Base-by-base conservation (phyloP, 768 basidiomycete species). In the Kondoa malvinella region DNA sequence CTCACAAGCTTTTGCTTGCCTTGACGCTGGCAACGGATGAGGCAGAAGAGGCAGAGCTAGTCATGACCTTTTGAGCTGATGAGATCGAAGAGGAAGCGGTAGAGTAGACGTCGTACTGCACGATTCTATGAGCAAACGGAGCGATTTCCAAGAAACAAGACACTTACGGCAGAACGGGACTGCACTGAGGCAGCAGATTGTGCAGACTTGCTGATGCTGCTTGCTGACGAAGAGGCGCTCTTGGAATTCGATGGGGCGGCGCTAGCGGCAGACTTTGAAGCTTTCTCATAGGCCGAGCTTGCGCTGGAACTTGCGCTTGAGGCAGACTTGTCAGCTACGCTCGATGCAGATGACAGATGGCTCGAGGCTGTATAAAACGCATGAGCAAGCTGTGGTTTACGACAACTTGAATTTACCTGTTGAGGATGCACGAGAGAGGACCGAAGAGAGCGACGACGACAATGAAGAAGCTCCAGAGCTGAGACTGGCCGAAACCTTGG, bases 231-330 rank as follows among this genome's bases (percentile, higher is more conserved):
- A 14, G 61, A 65, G 33, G 74, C 75, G 2, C 72, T 72, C 61
- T 72, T 71, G 16, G 66, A 69, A 63, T 71, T 67, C 56, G 72
- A 72, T 1, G 69, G 61, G 25, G 66, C 69, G n/a, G 72, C 74
- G 3, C 71, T 71, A 14, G 66, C 65, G 34, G 74, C 75, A 4
- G 72, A 73, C 64, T 72, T 71, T 21, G 64, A 66, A 16, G 74
- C 73, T 66, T 76, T 73, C 67, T 34, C 32, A 56, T 57, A 59
- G n/a, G 70, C 66, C 21, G 72, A 71, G 2, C 66, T 65, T 31
- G 66, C 68, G 4, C 12, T 8, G 21, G 40, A 50, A 50, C 40
- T 50, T 15, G 27, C 34, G 32, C 59, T 50, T 2, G 57, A 40
- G 1, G 34, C 31, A 29, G 60, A n/a, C 26, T 31, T 62, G 59